Base-by-base conservation (phyloP, 768 basidiomycete genomes). In the Termitomyces sp. region DNA sequence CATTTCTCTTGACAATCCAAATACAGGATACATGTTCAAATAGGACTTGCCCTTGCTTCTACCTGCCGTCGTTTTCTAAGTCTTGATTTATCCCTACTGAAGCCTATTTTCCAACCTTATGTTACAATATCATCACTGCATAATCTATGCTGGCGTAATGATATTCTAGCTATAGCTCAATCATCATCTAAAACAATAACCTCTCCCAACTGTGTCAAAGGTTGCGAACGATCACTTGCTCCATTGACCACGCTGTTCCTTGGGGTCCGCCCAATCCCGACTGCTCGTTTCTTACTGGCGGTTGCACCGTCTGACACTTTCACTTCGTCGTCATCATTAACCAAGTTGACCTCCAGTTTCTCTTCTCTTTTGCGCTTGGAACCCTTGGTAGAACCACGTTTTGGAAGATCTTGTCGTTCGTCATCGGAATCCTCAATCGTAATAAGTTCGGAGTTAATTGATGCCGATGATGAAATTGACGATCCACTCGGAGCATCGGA, bases 151-250 rank as follows among this genome's bases (percentile, higher is more conserved):
- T 42, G 9, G n/a, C 17, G 2, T 38, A 25, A 40, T 34, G 25
- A 17, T 40, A 6, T 31, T 3, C 9, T 15, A 43, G 6, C 1
- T 43, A 45, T 32, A 17, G 17, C 7, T 56, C 43, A 56, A 56
- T 56, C 55, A 40, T 70, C 69, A 12, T 71, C 78, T 46, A 83
- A 76, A 37, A 82, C 72, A 57, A 83, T 83, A 5, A 83, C 76
- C 7, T 83, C 82, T 15, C 69, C 74, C 1, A 68, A 49, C 34
- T 70, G 70, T 31, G 38, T 61, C 50, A 59, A 59, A 20, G 68
- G 55, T 42, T 61, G 61, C 48, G 57, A 59, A 50, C 52, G 66
- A 45, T 48, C 55, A 54, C 62, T 68, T n/a, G 45, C 65, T 34
- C 61, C 65, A n/a, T 61, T 63, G 40, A 55, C 63, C 15, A 63